Evolutionary conservation across 225 moss, liverwort and hornwort genomes (phyloP), one percentile per base, ranked within the genome.

Genomic region (Physcomitrellopsis africana): DNA sequence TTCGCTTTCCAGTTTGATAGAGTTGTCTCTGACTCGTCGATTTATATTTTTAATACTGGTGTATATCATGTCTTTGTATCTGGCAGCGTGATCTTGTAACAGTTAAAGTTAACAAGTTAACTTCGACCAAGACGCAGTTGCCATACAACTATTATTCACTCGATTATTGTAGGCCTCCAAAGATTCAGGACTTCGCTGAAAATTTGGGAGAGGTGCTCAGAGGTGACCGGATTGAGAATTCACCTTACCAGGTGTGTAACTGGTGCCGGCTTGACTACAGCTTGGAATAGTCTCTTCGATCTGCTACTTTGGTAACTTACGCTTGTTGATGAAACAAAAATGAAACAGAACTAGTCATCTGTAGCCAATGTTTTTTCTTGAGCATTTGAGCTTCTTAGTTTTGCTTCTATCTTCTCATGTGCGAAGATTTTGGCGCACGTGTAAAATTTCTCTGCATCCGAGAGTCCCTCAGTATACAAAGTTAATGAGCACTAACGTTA

Each of bases 31-130:
- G 16, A 9, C 18, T 66, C 15, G 22, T 46, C 3, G 1, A 19
- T 54, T 26, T 67, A 1, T 5, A 22, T n/a, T 47, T 11, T 8
- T 47, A n/a, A 58, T 44, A 44, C 3, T 37, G 70, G 24, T 75
- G 27, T 18, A 3, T 51, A 17, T 32, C 63, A 18, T 18, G 24
- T 11, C 9, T 24, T 45, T 8, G 60, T 60, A 15, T 56, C 11
- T 55, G 17, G 37, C 84, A 88, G 82, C 72, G 9, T 8, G 88
- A 76, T 52, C 76, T 70, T 8, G 77, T 89, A 49, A 76, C 58
- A 69, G 91, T 93, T 47, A 93, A 93, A 83, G 93, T 93, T 18
- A 93, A 93, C 81, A 93, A 93, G 84, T 45, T 93, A 20, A 87
- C 91, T 0, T 93, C 93, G 19, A 86, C 64, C 23, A 91, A 74